These are phyloP conservation scores for Knoxdaviesia capensis DNA, from an alignment of 2,329 filamentous ascomycete genomes.

Conservation along the genomic window DNA sequence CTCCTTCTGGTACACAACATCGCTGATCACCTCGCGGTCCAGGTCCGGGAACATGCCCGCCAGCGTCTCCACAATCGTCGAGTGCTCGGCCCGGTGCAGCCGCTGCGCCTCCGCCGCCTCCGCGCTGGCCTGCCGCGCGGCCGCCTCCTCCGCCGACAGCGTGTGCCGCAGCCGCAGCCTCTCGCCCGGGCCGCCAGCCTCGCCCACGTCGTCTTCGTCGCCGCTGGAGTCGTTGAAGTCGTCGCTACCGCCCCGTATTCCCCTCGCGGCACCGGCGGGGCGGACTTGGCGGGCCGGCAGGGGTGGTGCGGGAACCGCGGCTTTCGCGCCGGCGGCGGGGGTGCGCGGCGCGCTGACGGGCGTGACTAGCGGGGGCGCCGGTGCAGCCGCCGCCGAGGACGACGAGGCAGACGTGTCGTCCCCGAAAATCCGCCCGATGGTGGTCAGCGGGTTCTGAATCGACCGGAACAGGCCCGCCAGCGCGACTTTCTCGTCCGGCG, in stretches of 20 bases:
- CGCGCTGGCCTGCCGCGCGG: conserved; percentile 74
- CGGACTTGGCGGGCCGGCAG: no score
- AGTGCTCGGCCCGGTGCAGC: conserved; percentile 67
- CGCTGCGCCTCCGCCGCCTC: conserved; percentile 74
- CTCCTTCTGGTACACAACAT: conserved; percentile 90
- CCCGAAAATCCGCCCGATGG: conserved; percentile 87
- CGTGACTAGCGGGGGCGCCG: background rate
- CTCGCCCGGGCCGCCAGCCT: background rate
- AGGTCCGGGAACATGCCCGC: conserved; percentile 94
- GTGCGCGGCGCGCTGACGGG: conserved; percentile 15
- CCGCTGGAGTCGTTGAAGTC: background rate
- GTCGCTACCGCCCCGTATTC: background rate
- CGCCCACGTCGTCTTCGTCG: background rate
- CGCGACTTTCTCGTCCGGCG: conserved; percentile 52
- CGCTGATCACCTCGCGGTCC: conserved; percentile 84
- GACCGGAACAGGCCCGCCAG: conserved; percentile 73
- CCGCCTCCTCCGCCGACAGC: conserved; percentile 65
- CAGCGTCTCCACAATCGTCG: conserved; percentile 81
- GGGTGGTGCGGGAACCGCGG: conserved; percentile 3
- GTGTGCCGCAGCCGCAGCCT: conserved; percentile 18
- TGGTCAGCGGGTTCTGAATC: conserved; percentile 77
- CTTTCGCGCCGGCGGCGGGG: conserved; percentile 10
- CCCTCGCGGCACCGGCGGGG: no score
- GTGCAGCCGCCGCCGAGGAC: conserved; percentile 9
- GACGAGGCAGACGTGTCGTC: conserved; percentile 40